Evolutionary conservation across 2,329 filamentous ascomycete species (phyloP).

Genomic region (Paecilomyces dactylethromorphus): DNA sequence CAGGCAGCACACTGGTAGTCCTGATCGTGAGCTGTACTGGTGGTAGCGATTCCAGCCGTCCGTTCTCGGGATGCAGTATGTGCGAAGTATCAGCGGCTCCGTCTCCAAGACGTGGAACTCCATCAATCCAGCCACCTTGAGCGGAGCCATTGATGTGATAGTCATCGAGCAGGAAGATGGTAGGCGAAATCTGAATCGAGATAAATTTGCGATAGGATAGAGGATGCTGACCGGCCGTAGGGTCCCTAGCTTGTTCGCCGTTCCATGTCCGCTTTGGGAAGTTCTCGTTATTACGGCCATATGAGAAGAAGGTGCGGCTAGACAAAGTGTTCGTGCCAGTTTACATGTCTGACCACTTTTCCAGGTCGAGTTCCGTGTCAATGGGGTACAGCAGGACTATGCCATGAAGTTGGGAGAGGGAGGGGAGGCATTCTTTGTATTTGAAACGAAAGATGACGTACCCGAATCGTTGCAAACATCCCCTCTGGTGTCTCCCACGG

Average conservation of each 20-base stretch:
- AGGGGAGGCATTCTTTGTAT: conserved; percentile 97
- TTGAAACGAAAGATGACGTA: conserved; percentile 86
- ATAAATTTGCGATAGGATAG: conserved; percentile 7
- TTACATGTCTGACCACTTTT: conserved; percentile 10
- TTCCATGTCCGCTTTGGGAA: conserved; percentile 99
- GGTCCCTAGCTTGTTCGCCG: conserved; percentile 78
- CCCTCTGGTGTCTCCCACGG: conserved; percentile 81
- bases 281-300: conserved; percentile 89
- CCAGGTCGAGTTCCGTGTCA: conserved; percentile 87
- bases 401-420: conserved; percentile 98
- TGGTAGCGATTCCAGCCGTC: conserved; percentile 3
- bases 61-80: conserved; percentile 77
- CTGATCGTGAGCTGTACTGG: neutral
- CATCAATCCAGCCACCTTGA: conserved; percentile 94
- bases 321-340: neutral
- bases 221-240: conserved; percentile 21
- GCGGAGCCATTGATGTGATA: conserved; percentile 97
- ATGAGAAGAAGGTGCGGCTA: conserved; percentile 71
- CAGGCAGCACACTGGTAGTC: neutral
- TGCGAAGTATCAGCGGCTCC: conserved; percentile 86
- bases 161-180: conserved; percentile 96
- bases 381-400: conserved; percentile 84
- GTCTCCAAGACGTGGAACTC: conserved; percentile 99
- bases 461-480: conserved; percentile 93
- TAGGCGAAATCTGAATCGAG: conserved; percentile 26